These are phyloP conservation scores for Solanum hybrid DNA, from an alignment of 305 asterid species.

Conservation along the genomic window DNA sequence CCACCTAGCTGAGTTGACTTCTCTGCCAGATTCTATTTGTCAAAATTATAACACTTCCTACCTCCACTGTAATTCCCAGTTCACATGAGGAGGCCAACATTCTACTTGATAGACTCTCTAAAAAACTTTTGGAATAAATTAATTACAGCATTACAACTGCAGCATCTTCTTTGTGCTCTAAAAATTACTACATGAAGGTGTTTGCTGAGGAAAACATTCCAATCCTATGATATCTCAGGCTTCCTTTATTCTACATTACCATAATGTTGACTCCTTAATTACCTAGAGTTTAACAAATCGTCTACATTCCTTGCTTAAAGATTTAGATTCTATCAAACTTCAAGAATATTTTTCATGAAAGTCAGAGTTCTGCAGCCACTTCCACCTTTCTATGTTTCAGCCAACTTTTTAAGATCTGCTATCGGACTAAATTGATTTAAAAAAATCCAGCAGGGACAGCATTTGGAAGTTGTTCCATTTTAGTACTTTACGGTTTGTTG, in stretches of 20 bases:
- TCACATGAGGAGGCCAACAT: not conserved
- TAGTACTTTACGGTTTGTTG: not conserved
- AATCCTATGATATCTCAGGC: not conserved
- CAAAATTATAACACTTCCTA: not conserved
- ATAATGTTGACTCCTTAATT: not conserved
- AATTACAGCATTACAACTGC: not conserved
- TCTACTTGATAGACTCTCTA: not conserved
- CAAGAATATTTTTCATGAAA: not conserved
- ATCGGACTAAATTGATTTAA: not conserved
- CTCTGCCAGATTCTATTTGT: not conserved
- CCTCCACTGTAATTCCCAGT: not conserved
- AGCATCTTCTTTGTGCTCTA: not conserved
- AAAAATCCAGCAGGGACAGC: not conserved
- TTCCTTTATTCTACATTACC: not conserved
- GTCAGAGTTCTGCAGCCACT: not conserved
- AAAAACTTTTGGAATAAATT: not conserved
- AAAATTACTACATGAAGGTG: not conserved
- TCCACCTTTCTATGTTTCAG: not conserved
- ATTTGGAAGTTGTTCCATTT: not conserved
- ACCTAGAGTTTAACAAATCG: not conserved
- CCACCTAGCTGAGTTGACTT: not conserved
- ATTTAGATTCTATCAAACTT: not conserved
- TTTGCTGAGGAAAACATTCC: not conserved
- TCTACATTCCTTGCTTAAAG: not conserved
- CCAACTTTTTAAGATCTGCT: not conserved